A percentile compares a stretch with the other conserved stretches of the same genome.
phyloP scores from a whole-genome alignment of 192 early-diverging fungal genomes.

The Haplosporangium gracile region DNA sequence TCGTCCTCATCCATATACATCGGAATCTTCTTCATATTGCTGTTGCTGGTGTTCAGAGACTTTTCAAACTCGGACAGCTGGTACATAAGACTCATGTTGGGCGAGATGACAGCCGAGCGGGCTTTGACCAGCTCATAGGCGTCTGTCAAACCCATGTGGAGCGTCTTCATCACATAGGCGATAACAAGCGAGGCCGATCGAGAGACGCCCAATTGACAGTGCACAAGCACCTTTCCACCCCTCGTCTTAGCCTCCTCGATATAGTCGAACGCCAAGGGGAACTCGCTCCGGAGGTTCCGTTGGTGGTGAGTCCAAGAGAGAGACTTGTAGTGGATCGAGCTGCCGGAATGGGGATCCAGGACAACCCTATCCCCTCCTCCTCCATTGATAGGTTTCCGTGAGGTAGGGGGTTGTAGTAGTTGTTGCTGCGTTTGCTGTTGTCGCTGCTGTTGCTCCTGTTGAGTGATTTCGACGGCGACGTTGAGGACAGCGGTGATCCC shows the following conservation, averaged over 20 bases:
- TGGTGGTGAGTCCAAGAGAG: slow-evolving; percentile 83
- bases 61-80: slow-evolving; percentile 84
- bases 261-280: slow-evolving; percentile 71
- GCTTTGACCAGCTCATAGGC: slow-evolving; percentile 86
- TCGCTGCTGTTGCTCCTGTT: slow-evolving; percentile 16
- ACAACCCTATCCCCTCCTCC: slow-evolving; percentile 3
- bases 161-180: slow-evolving; percentile 88
- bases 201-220: slow-evolving; percentile 92
- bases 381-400: not conserved
- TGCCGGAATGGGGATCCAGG: not conserved
- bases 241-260: slow-evolving; percentile 72
- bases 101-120: slow-evolving; percentile 79
- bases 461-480: slow-evolving; percentile 82
- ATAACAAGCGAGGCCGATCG: slow-evolving; percentile 89
- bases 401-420: not conserved
- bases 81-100: slow-evolving; percentile 84
- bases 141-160: slow-evolving; percentile 64
- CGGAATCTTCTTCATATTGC: not conserved
- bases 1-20: slow-evolving; percentile 32
- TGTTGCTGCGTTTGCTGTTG: slow-evolving; percentile 14
- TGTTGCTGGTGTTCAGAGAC: slow-evolving; percentile 23
- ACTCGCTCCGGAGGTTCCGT: slow-evolving; percentile 69
- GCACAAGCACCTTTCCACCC: slow-evolving; percentile 78
- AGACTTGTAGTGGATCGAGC: slow-evolving; percentile 69
- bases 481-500: slow-evolving; percentile 75